Evolutionary conservation across 768 basidiomycete genomes (phyloP).

Genomic region (Hemileccinum rubropunctum): DNA sequence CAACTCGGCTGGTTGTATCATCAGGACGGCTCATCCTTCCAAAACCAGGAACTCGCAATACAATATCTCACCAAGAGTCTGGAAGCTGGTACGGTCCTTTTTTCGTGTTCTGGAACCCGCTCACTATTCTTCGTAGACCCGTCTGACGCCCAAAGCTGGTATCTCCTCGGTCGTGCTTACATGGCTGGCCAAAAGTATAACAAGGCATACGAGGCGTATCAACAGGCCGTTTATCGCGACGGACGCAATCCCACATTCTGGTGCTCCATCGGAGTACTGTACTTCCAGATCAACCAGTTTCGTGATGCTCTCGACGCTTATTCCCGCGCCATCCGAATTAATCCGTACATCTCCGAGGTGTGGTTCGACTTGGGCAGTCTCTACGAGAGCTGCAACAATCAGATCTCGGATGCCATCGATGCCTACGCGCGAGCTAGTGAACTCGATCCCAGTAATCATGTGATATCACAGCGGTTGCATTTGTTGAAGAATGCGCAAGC

Average conservation of each 20-base stretch:
- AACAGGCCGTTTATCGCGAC: slow-evolving; percentile 98
- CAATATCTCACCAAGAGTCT: slow-evolving; percentile 92
- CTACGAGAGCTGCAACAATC: slow-evolving; percentile 98
- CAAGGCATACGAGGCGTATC: slow-evolving; percentile 99
- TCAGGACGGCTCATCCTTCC: slow-evolving; percentile 91
- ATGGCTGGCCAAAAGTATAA: slow-evolving; percentile 99
- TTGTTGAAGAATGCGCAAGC: slow-evolving; percentile 77
- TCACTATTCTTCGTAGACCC: slow-evolving; percentile 56
- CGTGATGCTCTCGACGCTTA: slow-evolving; percentile 98
- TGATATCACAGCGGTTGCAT: slow-evolving; percentile 78
- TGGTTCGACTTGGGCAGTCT: slow-evolving; percentile 91
- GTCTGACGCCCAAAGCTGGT: slow-evolving; percentile 97
- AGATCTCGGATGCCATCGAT: slow-evolving; percentile 97
- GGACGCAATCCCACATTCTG: slow-evolving; percentile 99
- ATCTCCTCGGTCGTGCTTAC: slow-evolving; percentile 95
- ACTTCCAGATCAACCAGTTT: slow-evolving; percentile 99
- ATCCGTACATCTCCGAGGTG: slow-evolving; percentile 89
- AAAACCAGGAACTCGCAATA: slow-evolving; percentile 94
- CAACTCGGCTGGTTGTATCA: slow-evolving; percentile 98
- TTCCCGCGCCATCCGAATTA: slow-evolving; percentile 97
- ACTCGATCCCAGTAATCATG: slow-evolving; percentile 81
- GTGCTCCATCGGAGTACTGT: slow-evolving; percentile 98
- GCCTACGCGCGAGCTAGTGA: slow-evolving; percentile 95
- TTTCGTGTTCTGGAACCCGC: neutral
- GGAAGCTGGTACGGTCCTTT: slow-evolving; percentile 71